Percentiles rank a stretch among this genome's conserved stretches.
phyloP scores from a whole-genome alignment of 176 grass and related monocot genomes.

The Lolium multiflorum region DNA sequence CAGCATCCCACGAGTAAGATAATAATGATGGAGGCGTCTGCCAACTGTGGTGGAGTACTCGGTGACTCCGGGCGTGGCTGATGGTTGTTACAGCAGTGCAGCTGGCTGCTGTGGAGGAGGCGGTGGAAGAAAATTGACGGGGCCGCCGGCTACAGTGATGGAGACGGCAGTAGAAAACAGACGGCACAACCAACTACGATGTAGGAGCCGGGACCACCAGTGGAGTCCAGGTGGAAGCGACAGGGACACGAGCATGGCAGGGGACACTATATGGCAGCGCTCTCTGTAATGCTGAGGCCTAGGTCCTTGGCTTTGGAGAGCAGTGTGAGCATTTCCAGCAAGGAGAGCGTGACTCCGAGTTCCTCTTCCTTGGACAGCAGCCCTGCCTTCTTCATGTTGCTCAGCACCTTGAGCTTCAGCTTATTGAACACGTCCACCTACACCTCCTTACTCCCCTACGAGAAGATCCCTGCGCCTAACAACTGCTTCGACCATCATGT shows the following conservation, averaged over 20 bases:
- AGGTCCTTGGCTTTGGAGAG: slow-evolving; percentile 88
- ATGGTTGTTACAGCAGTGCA: neutral
- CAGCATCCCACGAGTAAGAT: neutral
- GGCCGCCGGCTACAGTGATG: too few species aligned
- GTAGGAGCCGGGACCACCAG: too few species aligned
- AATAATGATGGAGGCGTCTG: neutral
- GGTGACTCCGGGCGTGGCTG: neutral
- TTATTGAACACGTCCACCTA: slow-evolving; percentile 84
- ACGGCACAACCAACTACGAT: neutral
- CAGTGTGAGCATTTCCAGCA: slow-evolving; percentile 62
- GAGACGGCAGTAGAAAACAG: neutral
- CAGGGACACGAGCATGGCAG: slow-evolving; percentile 68
- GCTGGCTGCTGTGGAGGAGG: neutral
- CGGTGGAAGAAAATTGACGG: neutral
- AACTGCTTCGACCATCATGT: slow-evolving; percentile 88
- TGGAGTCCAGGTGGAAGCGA: slow-evolving; percentile 49
- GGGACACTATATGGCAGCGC: slow-evolving; percentile 48
- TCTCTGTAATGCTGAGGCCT: slow-evolving; percentile 80
- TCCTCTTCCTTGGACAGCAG: slow-evolving; percentile 86
- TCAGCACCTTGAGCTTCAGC: slow-evolving; percentile 86
- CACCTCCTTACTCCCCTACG: slow-evolving; percentile 79
- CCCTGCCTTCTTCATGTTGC: slow-evolving; percentile 73
- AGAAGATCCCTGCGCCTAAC: slow-evolving; percentile 85
- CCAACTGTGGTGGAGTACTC: neutral
- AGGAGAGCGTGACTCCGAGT: slow-evolving; percentile 77